phyloP scores from a whole-genome alignment of 345 rosid species.

The Citrus trifoliata region DNA sequence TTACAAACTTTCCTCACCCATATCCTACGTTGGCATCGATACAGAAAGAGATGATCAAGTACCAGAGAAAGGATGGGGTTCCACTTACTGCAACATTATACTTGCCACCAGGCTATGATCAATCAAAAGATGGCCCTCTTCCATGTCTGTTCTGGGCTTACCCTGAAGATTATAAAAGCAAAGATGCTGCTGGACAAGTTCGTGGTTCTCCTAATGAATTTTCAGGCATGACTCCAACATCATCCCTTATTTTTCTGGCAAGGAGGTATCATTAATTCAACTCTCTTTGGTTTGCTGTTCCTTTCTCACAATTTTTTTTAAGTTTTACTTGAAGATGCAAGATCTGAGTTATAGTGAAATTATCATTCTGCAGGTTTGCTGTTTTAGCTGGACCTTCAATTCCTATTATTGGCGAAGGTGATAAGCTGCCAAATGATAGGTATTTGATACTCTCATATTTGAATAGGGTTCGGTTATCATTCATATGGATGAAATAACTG shows the following conservation, averaged over 20 bases:
- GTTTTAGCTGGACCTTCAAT: slow-evolving; percentile 96
- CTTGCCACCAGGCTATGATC: slow-evolving; percentile 90
- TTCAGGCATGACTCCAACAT: slow-evolving; percentile 92
- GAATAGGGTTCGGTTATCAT: neutral
- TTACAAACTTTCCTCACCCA: slow-evolving; percentile 92
- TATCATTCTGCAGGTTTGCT: slow-evolving; percentile 62
- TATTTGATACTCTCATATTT: slow-evolving; percentile 10
- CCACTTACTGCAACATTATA: slow-evolving; percentile 94
- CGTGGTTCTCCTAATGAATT: slow-evolving; percentile 99
- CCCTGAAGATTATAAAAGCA: slow-evolving; percentile 98
- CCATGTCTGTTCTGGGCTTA: slow-evolving; percentile 97
- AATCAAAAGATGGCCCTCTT: slow-evolving; percentile 85
- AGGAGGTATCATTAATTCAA: slow-evolving; percentile 48
- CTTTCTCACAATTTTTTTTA: slow-evolving; percentile 6
- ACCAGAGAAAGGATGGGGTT: slow-evolving; percentile 95
- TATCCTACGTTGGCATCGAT: slow-evolving; percentile 88
- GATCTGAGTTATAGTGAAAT: slow-evolving; percentile 12
- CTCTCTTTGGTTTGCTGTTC: slow-evolving; percentile 14
- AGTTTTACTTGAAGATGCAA: slow-evolving; percentile 7
- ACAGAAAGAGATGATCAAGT: slow-evolving; percentile 97
- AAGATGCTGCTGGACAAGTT: slow-evolving; percentile 99
- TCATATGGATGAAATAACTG: neutral
- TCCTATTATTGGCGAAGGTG: slow-evolving; percentile 97
- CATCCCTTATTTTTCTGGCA: slow-evolving; percentile 95
- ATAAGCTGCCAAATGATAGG: slow-evolving; percentile 98